phyloP scores from a whole-genome alignment of 129 eudicot genomes.

The Daucus carota region DNA sequence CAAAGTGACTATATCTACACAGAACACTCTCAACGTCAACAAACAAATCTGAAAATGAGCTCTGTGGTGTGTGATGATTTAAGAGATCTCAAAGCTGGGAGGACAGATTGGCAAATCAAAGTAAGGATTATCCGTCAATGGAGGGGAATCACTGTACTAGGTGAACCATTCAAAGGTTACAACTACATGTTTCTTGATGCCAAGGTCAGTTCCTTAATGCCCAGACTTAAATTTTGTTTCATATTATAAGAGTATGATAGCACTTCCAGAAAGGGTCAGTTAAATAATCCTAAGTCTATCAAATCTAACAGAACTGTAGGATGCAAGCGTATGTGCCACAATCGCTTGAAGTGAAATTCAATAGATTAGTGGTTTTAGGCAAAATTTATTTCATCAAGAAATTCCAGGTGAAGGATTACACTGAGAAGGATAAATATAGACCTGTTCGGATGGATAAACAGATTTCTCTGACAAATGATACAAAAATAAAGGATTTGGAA shows the following conservation, averaged over 20 bases:
- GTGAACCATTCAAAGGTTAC: neutral
- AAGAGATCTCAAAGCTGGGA: neutral
- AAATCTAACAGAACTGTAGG: neutral
- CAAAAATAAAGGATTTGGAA: neutral
- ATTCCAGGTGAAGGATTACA: too few relatives aligned
- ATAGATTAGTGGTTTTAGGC: accelerated
- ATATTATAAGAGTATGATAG: too few relatives aligned
- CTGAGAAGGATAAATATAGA: neutral
- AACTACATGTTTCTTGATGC: neutral
- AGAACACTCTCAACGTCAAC: too few relatives aligned
- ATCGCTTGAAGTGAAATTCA: accelerated
- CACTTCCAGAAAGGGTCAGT: too few relatives aligned
- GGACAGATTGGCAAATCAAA: neutral
- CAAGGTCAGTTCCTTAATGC: neutral
- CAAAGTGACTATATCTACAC: too few relatives aligned
- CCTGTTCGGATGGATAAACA: neutral
- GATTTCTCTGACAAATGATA: neutral
- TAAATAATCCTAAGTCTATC: too few relatives aligned
- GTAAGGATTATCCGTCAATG: neutral
- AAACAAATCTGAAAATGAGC: neutral
- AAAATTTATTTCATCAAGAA: too few relatives aligned
- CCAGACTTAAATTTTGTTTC: too few relatives aligned
- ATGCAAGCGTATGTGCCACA: neutral
- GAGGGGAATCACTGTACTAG: neutral
- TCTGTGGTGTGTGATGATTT: neutral